A percentile compares a stretch with the other conserved stretches of the same genome.
phyloP scores from a whole-genome alignment of 2,329 filamentous ascomycete species.

The Aspergillaceae sp. region DNA sequence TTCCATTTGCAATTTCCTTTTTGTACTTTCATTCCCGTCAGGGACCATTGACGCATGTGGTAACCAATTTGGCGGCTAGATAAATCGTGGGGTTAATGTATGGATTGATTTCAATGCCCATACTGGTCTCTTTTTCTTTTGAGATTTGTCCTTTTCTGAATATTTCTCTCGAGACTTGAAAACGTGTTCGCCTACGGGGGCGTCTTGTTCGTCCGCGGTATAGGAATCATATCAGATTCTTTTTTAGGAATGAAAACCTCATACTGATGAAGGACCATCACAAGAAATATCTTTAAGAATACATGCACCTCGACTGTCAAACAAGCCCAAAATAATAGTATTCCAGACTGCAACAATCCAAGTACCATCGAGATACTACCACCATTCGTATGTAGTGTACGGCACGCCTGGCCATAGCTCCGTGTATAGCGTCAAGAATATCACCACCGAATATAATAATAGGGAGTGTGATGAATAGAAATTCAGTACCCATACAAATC shows the following conservation, averaged over 20 bases:
- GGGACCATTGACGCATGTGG: too few species aligned
- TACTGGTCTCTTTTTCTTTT: not conserved
- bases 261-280: not conserved
- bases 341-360: not conserved
- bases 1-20: too few species aligned
- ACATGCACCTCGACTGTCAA: not conserved
- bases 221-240: not conserved
- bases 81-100: too few species aligned
- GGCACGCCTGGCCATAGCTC: too few species aligned
- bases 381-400: too few species aligned
- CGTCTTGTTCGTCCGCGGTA: too few species aligned
- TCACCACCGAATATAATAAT: not conserved
- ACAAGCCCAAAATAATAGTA: not conserved
- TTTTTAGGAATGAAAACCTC: not conserved
- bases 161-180: too few species aligned
- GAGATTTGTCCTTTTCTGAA: not conserved
- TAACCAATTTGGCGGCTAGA: too few species aligned
- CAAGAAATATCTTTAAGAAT: not conserved
- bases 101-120: too few species aligned
- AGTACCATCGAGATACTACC: not conserved
- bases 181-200: too few species aligned
- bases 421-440: not conserved
- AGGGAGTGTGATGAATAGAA: not conserved
- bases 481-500: slow-evolving; percentile 17
- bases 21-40: too few species aligned